Evolutionary conservation across 331 rosid genomes (phyloP).

Genomic region (Rosa hybrid): DNA sequence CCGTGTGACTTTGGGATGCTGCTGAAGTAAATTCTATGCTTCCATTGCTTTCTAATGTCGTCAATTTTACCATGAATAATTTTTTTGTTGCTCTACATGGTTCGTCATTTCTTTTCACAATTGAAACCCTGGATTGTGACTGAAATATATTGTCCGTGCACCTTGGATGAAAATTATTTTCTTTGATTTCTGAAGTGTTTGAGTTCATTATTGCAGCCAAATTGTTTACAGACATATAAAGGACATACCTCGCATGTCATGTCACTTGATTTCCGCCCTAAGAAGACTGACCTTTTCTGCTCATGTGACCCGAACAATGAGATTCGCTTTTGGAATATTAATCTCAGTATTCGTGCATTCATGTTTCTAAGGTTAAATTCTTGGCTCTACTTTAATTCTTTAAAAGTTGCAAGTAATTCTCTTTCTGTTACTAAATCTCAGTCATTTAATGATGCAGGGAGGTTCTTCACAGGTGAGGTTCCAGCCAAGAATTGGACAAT

Average conservation of each 20-base stretch:
- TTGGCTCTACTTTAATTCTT: slow-evolving; percentile 15
- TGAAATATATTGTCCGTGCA: neutral
- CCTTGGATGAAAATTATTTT: neutral
- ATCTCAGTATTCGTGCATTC: slow-evolving; percentile 54
- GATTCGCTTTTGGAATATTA: slow-evolving; percentile 82
- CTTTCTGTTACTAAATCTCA: slow-evolving; percentile 37
- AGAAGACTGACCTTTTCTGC: slow-evolving; percentile 81
- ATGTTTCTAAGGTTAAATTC: slow-evolving; percentile 62
- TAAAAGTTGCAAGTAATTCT: slow-evolving; percentile 25
- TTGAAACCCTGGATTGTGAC: neutral
- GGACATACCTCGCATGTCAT: slow-evolving; percentile 73
- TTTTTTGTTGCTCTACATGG: neutral
- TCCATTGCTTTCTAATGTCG: slow-evolving; percentile 18
- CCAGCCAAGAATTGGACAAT: slow-evolving; percentile 80
- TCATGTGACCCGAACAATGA: slow-evolving; percentile 90
- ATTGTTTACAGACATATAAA: slow-evolving; percentile 42
- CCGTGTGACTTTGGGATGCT: slow-evolving; percentile 95
- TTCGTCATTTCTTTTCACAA: neutral
- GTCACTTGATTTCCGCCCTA: slow-evolving; percentile 96
- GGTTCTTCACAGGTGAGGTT: slow-evolving; percentile 83
- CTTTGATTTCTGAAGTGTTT: slow-evolving; percentile 6
- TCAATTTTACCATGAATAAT: neutral
- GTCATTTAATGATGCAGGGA: slow-evolving; percentile 59
- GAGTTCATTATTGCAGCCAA: slow-evolving; percentile 66
- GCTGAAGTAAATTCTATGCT: slow-evolving; percentile 56